Conservation (phyloP, 768 basidiomycete species). For the Mycena venus region DNA sequence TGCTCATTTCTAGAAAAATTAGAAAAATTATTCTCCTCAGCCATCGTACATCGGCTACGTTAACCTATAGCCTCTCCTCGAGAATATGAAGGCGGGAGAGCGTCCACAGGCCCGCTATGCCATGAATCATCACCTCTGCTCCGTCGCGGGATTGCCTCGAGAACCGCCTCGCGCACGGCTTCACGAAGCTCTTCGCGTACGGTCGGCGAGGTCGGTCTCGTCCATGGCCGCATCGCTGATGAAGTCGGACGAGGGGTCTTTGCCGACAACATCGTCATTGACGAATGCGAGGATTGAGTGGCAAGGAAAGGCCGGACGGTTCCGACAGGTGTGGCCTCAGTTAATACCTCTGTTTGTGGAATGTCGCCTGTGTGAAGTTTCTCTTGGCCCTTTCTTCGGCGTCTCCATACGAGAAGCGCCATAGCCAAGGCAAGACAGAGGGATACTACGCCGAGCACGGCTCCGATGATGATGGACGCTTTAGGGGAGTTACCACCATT, state of each 20-base stretch:
- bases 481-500: neutral
- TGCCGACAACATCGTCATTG: neutral
- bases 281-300: neutral
- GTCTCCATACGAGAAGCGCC: neutral
- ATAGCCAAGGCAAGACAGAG: neutral
- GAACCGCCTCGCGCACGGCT: neutral
- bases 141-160: neutral
- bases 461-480: neutral
- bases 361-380: neutral
- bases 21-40: too few relatives aligned
- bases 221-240: neutral
- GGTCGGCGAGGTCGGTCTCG: neutral
- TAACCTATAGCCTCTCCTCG: neutral
- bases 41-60: neutral
- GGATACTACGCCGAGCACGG: neutral
- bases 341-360: neutral
- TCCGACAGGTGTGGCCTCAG: neutral
- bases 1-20: too few relatives aligned
- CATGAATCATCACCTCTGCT: neutral
- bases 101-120: neutral
- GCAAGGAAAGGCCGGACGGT: neutral
- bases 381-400: neutral
- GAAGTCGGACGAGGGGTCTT: neutral
- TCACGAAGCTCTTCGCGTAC: neutral
- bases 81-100: slow-evolving; percentile 4